Evolutionary conservation across 176 grass and related monocot genomes (phyloP).

Genomic region (bread wheat (Triticum aestivum)): DNA sequence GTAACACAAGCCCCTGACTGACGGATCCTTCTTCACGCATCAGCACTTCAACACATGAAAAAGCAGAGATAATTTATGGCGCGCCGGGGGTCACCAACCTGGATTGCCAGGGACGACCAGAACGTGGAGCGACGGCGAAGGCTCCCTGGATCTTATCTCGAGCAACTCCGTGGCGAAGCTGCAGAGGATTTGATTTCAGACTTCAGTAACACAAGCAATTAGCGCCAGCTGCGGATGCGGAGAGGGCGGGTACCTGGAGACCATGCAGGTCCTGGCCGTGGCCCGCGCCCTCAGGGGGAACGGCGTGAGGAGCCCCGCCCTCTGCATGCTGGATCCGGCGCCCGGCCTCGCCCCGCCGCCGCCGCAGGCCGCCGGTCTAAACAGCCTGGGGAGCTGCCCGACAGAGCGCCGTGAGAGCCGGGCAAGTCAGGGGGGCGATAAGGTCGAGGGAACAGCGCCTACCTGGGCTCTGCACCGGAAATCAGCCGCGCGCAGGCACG

Average conservation of each 20-base stretch:
- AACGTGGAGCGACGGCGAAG: slow-evolving; percentile 51
- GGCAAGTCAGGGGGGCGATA: background rate
- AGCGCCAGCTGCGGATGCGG: background rate
- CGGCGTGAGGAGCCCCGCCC: slow-evolving; percentile 9
- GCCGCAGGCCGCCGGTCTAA: background rate
- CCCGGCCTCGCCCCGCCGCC: background rate
- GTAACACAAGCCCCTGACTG: background rate
- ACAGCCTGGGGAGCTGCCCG: slow-evolving; percentile 27
- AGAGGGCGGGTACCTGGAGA: slow-evolving; percentile 44
- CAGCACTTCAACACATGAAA: background rate
- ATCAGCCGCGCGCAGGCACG: slow-evolving; percentile 22
- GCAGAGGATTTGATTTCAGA: background rate
- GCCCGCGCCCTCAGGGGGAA: slow-evolving; percentile 26
- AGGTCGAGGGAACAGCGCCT: background rate
- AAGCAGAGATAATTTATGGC: background rate
- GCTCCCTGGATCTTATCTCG: slow-evolving; percentile 69
- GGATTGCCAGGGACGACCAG: slow-evolving; percentile 82
- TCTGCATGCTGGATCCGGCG: slow-evolving; percentile 38
- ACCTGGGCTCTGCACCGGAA: slow-evolving; percentile 18
- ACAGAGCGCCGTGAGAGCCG: background rate
- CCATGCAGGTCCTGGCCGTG: slow-evolving; percentile 18
- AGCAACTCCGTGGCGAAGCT: slow-evolving; percentile 71
- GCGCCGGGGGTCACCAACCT: slow-evolving; percentile 9
- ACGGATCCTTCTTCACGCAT: background rate
- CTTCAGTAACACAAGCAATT: background rate